Conservation (phyloP, 768 basidiomycete species). For the Boletus barrowsii region DNA sequence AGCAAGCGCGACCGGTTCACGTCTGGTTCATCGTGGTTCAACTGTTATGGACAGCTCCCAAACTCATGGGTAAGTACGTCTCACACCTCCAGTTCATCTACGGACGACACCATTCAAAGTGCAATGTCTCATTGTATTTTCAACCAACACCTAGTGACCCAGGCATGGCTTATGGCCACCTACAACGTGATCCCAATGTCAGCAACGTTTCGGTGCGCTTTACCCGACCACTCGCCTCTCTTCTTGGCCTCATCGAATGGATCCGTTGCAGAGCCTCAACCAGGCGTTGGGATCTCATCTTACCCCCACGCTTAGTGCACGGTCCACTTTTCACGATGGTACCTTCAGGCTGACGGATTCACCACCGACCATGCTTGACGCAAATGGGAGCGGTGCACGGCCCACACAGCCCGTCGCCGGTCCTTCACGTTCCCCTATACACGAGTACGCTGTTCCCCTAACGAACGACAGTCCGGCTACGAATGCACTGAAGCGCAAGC, state of each 20-base stretch:
- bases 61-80: constrained; percentile 33
- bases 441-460: constrained; percentile 32
- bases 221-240: constrained; percentile 15
- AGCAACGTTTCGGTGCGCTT: constrained; percentile 56
- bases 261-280: constrained; percentile 46
- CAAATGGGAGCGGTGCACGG: constrained; percentile 23
- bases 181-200: constrained; percentile 56
- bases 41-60: constrained; percentile 33
- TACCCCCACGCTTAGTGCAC: constrained; percentile 35
- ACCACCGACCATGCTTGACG: constrained; percentile 30
- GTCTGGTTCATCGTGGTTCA: constrained; percentile 37
- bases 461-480: constrained; percentile 22
- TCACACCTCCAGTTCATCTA: neutral
- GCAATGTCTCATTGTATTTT: constrained; percentile 15
- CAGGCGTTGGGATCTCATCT: constrained; percentile 59
- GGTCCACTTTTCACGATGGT: constrained; percentile 31
- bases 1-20: constrained; percentile 34
- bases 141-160: constrained; percentile 44
- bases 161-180: constrained; percentile 60
- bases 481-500: constrained; percentile 43
- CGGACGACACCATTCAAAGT: neutral
- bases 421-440: constrained; percentile 32
- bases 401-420: constrained; percentile 28
- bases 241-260: constrained; percentile 22
- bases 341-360: constrained; percentile 31